Percentiles rank a stretch among this genome's conserved stretches.
These are phyloP conservation scores for Lactarius akahatsu DNA, from an alignment of 768 basidiomycete genomes.

Conservation along the genomic window DNA sequence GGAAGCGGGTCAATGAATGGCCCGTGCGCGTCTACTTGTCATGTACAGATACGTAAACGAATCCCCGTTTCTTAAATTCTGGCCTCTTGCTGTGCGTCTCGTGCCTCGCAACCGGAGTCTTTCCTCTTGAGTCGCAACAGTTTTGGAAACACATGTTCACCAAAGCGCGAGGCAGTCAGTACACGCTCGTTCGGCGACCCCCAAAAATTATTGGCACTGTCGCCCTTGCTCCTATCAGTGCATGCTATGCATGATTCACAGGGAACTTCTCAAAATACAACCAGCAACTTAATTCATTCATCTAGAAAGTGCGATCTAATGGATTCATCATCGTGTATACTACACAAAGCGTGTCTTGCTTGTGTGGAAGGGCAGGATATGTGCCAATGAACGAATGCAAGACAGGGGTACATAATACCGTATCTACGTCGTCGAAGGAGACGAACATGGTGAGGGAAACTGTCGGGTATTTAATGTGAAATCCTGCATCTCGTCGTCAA, in stretches of 20 bases:
- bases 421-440: neutral
- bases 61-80: neutral
- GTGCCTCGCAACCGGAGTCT: neutral
- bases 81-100: neutral
- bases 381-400: neutral
- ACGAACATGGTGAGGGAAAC: conserved; percentile 3
- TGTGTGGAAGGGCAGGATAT: neutral
- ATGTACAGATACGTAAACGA: neutral
- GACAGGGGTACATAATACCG: conserved; percentile 2
- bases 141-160: neutral
- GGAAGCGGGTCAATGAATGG: neutral
- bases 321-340: neutral
- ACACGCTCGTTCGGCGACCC: neutral
- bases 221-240: neutral
- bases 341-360: neutral
- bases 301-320: neutral
- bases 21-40: neutral
- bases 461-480: neutral
- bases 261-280: neutral
- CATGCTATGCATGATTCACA: neutral
- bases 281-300: neutral
- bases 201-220: neutral
- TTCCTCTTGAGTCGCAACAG: neutral
- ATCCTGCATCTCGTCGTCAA: neutral
- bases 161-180: neutral